Conservation (phyloP, 2,329 filamentous ascomycete genomes). For the Elsinoe australis region DNA sequence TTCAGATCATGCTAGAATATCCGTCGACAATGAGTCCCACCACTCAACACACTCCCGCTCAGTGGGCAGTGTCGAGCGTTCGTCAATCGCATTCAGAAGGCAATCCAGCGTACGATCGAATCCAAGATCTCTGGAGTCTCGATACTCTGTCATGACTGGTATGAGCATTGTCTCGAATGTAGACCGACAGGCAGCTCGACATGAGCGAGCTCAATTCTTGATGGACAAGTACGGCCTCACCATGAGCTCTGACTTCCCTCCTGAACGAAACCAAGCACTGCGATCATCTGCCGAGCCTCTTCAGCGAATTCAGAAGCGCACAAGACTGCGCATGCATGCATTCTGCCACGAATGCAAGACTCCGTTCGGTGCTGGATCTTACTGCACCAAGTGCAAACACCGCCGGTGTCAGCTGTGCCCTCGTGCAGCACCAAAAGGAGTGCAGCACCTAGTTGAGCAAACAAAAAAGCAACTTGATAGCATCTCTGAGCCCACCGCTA, state of each 20-base stretch:
- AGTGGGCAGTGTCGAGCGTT: slow-evolving; percentile 6
- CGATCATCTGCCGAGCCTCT: slow-evolving; percentile 5
- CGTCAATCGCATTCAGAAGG: neutral
- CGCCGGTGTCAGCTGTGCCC: slow-evolving; percentile 14
- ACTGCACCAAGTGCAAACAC: slow-evolving; percentile 13
- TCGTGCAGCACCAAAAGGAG: slow-evolving; percentile 11
- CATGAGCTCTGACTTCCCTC: slow-evolving; percentile 12
- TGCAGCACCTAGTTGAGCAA: slow-evolving; percentile 12
- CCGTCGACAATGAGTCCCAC: slow-evolving; percentile 2
- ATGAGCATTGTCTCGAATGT: slow-evolving; percentile 13
- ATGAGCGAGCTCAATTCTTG: slow-evolving; percentile 10
- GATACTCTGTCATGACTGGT: slow-evolving; percentile 3
- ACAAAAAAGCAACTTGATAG: slow-evolving; percentile 7
- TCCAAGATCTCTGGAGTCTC: slow-evolving; percentile 9
- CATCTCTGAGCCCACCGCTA: neutral
- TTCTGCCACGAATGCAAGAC: slow-evolving; percentile 14
- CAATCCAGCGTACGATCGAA: slow-evolving; percentile 4
- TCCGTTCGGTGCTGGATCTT: neutral
- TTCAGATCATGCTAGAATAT: neutral
- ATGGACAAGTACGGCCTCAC: slow-evolving; percentile 6
- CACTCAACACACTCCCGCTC: neutral
- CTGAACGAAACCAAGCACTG: neutral
- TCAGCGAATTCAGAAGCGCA: slow-evolving; percentile 8
- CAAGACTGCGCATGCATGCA: slow-evolving; percentile 11
- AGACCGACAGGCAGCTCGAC: neutral